Evolutionary conservation across 805 yeast genomes (phyloP).

Genomic region (Kuraishia piskuri): DNA sequence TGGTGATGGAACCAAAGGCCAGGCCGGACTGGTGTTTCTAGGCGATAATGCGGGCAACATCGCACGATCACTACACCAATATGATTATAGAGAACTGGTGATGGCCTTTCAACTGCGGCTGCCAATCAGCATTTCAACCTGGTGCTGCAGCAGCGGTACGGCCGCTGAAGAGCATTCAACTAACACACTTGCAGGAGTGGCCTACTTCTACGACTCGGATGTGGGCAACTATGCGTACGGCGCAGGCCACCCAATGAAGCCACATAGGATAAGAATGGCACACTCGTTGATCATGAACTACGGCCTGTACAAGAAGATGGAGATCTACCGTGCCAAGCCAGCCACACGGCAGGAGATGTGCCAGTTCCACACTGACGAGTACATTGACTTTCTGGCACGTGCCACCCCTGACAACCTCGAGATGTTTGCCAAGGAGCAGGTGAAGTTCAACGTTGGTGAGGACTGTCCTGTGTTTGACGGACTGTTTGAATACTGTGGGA

Average conservation of each 20-base stretch:
- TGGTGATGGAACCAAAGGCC: no score
- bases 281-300: slow-evolving; percentile 95
- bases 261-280: slow-evolving; percentile 97
- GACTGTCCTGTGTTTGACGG: slow-evolving; percentile 86
- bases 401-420: slow-evolving; percentile 91
- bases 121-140: no score
- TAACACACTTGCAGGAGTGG: slow-evolving; percentile 38
- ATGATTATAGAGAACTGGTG: background rate
- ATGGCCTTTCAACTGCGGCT: no score
- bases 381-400: slow-evolving; percentile 82
- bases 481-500: slow-evolving; percentile 63
- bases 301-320: slow-evolving; percentile 95
- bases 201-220: slow-evolving; percentile 81
- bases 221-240: slow-evolving; percentile 98
- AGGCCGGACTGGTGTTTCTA: no score
- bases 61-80: no score
- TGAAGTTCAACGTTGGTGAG: slow-evolving; percentile 92
- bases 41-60: no score
- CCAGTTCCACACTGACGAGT: slow-evolving; percentile 97
- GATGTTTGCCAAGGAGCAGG: slow-evolving; percentile 78
- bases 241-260: slow-evolving; percentile 98
- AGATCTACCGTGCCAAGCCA: slow-evolving; percentile 92
- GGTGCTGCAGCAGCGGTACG: background rate
- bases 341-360: slow-evolving; percentile 98
- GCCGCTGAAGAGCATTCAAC: background rate